Evolutionary conservation across 2,329 filamentous ascomycete species (phyloP).

Genomic region (Metarhizium album): DNA sequence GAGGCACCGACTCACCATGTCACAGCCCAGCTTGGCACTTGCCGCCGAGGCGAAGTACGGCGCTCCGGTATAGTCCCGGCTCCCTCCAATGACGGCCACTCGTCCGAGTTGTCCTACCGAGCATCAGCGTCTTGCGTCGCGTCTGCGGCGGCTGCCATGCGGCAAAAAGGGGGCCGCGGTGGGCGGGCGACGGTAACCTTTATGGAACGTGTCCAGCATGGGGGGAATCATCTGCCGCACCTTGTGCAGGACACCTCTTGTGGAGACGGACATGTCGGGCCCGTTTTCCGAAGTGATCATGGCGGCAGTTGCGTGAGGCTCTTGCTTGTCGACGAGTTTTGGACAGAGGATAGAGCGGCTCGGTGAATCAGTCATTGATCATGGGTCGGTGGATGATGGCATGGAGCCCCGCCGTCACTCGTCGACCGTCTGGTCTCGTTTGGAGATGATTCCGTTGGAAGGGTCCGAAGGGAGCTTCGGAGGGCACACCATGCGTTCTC

Average conservation of each 20-base stretch:
- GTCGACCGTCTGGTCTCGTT: no score
- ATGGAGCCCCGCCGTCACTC: no score
- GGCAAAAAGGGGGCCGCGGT: no score
- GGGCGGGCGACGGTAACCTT: conserved; percentile 63
- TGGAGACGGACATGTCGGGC: conserved; percentile 52
- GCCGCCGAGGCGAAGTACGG: conserved; percentile 98
- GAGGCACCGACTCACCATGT: conserved; percentile 54
- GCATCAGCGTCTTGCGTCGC: conserved; percentile 8
- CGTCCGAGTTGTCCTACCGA: conserved; percentile 77
- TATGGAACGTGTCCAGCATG: conserved; percentile 92
- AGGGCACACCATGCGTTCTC: no score
- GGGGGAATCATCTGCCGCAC: conserved; percentile 87
- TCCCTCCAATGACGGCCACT: conserved; percentile 88
- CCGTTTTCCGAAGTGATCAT: conserved; percentile 15
- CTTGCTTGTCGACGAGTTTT: neutral
- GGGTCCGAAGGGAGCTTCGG: no score
- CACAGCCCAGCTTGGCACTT: conserved; percentile 77
- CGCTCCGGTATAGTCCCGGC: conserved; percentile 91
- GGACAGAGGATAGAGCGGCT: neutral
- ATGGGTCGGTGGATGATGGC: no score
- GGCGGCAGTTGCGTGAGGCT: neutral
- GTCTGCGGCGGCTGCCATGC: neutral
- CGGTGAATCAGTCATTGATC: no score
- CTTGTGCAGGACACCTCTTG: conserved; percentile 66
- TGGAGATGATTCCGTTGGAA: no score